Evolutionary conservation across 1,284 basidiomycete genomes (phyloP), one percentile per base, ranked within the genome.

Genomic region (Apiotrichum siamense): DNA sequence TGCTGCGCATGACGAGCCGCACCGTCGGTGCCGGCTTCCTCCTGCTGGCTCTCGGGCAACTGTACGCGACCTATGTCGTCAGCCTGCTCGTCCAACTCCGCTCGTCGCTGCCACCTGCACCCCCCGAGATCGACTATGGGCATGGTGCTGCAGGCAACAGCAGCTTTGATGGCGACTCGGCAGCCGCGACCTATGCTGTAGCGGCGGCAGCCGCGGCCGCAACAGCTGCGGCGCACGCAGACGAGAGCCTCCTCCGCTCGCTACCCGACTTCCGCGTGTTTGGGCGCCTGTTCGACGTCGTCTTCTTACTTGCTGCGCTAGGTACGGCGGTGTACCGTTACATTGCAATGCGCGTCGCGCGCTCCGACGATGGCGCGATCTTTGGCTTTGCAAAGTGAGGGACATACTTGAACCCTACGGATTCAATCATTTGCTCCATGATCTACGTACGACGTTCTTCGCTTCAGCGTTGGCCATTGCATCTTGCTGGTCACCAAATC

Each of bases 31-130:
- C 70, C 3, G 72, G 71, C 1, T 72, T 75, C 54, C 50, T 75
- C 17, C 58, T 75, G 9, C 56, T 75, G 21, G 62, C 61, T 17
- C 53, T 75, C 26, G 70, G 67, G 3, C 74, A 75, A 53, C 58
- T 75, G 10, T 72, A 75, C 56, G 62, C 72, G 3, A 70, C 70
- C 18, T 75, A 75, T 44, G 64, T 69, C 17, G 69, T 75, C 50
- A 73, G 70, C 18, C 66, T 75, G 3, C 61, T 75, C 4, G 69
- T 75, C 21, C 74, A 75, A 58, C 63, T 75, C 13, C 66, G 73
- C 27, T 66, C 65, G 0, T 69, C 66, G 9, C 55, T 74, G 13
- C 71, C 71, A 0, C 65, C 65, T 6, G 42, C 63, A 13, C 59
- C 66, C 5, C 47, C 54, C 17, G 36, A 52, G 21, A 53, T 56